Percentiles rank a stretch among this genome's conserved stretches.
Evolutionary conservation across 169 alveolate species (phyloP).

Genomic region (Plasmodium ovale): DNA sequence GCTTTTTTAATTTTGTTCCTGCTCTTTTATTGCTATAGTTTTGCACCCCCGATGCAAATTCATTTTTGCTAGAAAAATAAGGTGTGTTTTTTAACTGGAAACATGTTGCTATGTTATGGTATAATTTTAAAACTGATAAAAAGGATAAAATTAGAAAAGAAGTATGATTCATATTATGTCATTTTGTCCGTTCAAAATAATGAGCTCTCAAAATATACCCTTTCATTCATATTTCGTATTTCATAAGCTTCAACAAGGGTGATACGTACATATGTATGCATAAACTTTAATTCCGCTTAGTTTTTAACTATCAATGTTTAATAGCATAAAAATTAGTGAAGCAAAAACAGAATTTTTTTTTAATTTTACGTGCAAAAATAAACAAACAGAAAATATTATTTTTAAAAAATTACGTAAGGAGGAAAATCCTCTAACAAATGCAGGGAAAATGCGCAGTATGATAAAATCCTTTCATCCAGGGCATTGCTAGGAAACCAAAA

Average conservation of each 20-base stretch:
- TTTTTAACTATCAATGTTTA: no score
- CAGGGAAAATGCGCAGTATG: slow-evolving; percentile 2
- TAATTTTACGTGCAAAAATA: slow-evolving; percentile 1
- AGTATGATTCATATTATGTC: slow-evolving; percentile 72
- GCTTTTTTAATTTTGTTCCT: slow-evolving; percentile 34
- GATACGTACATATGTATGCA: background rate
- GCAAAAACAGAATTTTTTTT: no score
- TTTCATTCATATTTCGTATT: slow-evolving; percentile 19
- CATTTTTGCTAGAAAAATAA: slow-evolving; percentile 16
- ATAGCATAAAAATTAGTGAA: background rate
- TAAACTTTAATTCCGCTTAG: no score
- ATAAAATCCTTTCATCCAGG: background rate
- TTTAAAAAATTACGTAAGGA: slow-evolving; percentile 2
- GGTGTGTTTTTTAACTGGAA: slow-evolving; percentile 55
- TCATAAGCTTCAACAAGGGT: slow-evolving; percentile 15
- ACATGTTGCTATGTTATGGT: slow-evolving; percentile 32
- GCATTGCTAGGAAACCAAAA: background rate
- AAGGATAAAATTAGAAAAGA: slow-evolving; percentile 19
- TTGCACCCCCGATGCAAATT: slow-evolving; percentile 13
- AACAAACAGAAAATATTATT: background rate
- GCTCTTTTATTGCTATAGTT: slow-evolving; percentile 8
- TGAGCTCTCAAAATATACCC: slow-evolving; percentile 12
- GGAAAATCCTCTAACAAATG: slow-evolving; percentile 8
- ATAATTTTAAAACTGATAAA: background rate
- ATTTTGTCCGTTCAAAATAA: slow-evolving; percentile 36